A percentile compares a stretch with the other conserved stretches of the same genome.
Evolutionary conservation across 1,139 yeast genomes (phyloP).

Genomic region (Kodamaea plutei): DNA sequence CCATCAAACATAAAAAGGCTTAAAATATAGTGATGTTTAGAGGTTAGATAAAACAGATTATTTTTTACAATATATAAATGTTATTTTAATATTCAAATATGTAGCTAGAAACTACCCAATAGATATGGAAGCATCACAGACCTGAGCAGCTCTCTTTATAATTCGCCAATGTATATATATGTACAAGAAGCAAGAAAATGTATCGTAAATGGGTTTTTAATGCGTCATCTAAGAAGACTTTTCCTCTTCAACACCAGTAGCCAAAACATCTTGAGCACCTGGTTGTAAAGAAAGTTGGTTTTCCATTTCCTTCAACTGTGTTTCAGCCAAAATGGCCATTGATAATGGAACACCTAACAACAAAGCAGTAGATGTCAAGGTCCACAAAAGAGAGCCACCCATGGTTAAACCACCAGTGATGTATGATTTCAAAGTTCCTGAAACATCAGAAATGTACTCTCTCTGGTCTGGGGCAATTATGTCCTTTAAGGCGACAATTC

Average conservation of each 20-base stretch:
- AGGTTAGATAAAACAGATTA: too few species aligned
- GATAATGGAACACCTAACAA: constrained; percentile 92
- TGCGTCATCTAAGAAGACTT: too few species aligned
- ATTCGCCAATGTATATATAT: too few species aligned
- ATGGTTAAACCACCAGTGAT: constrained; percentile 47
- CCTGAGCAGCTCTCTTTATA: too few species aligned
- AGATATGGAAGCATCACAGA: too few species aligned
- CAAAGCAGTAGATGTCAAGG: constrained; percentile 75
- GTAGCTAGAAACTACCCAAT: too few species aligned
- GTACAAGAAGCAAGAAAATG: too few species aligned
- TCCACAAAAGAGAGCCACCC: constrained; percentile 81
- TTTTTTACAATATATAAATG: too few species aligned
- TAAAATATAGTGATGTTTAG: constrained; percentile 15
- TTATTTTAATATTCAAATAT: too few species aligned
- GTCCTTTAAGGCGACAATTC: constrained; percentile 87
- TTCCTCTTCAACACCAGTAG: constrained; percentile 54
- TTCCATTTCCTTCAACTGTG: constrained; percentile 91
- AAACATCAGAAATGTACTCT: constrained; percentile 37
- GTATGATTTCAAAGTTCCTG: constrained; percentile 31
- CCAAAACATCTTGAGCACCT: constrained; percentile 78
- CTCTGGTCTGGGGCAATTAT: constrained; percentile 89
- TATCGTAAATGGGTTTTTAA: too few species aligned
- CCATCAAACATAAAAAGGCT: constrained; percentile 74
- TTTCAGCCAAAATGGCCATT: constrained; percentile 84
- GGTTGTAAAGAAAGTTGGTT: constrained; percentile 85